These are phyloP conservation scores for Neurospora tetraspora DNA, from an alignment of 495 filamentous ascomycete genomes.

Conservation along the genomic window DNA sequence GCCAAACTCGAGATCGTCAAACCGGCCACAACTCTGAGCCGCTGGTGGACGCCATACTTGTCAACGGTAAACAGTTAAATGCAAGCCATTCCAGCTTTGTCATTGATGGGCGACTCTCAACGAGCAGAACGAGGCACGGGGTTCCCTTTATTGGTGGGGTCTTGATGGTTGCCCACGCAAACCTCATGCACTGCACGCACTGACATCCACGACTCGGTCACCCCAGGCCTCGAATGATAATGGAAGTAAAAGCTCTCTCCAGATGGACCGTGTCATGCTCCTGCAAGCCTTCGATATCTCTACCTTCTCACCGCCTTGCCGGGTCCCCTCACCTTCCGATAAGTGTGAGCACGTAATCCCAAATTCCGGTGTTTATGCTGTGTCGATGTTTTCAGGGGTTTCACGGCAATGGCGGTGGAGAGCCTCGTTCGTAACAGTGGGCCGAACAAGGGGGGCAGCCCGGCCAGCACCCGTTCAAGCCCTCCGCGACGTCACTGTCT, in stretches of 20 bases:
- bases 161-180: neutral
- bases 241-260: neutral
- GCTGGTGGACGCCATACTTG: neutral
- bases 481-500: neutral
- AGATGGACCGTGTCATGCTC: neutral
- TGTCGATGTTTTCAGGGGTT: neutral
- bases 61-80: neutral
- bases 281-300: neutral
- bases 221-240: neutral
- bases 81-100: neutral
- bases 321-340: neutral
- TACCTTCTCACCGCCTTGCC: neutral
- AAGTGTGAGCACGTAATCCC: neutral
- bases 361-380: neutral
- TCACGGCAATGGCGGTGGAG: slow-evolving; percentile 7
- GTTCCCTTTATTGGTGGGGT: neutral
- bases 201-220: neutral
- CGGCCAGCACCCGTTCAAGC: neutral
- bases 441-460: neutral
- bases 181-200: neutral
- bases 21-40: neutral
- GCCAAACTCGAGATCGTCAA: neutral
- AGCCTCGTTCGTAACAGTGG: slow-evolving; percentile 8
- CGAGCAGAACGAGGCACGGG: neutral
- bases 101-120: neutral